Conservation (phyloP, 345 rosid species). For the Raphanus sativus region DNA sequence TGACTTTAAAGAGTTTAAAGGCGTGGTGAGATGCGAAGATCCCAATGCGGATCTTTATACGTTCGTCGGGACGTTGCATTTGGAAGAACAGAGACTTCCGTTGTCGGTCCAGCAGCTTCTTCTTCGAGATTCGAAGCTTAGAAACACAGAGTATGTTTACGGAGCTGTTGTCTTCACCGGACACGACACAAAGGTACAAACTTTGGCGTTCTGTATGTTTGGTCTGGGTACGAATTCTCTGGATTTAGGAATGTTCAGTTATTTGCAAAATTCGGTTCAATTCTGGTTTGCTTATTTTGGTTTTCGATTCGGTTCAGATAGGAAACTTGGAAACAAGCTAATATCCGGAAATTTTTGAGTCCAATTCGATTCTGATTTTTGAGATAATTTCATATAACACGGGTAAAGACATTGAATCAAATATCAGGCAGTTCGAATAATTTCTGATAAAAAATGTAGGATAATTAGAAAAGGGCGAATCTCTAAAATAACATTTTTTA, state of each 20-base stretch:
- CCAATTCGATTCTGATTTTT: not conserved
- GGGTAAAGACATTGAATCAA: not conserved
- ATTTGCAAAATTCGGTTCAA: too few species aligned
- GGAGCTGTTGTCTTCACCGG: slow-evolving; percentile 92
- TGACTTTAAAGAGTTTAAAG: slow-evolving; percentile 60
- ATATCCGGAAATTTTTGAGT: too few species aligned
- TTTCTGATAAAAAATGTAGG: not conserved
- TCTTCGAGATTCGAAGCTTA: slow-evolving; percentile 81
- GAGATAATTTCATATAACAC: not conserved
- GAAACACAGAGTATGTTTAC: slow-evolving; percentile 81
- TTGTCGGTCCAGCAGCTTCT: slow-evolving; percentile 89
- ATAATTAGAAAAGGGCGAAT: too few species aligned
- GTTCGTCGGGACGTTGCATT: slow-evolving; percentile 69
- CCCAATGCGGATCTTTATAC: slow-evolving; percentile 89
- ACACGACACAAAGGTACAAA: slow-evolving; percentile 59
- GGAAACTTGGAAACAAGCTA: too few species aligned
- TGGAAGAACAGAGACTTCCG: slow-evolving; percentile 63
- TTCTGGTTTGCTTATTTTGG: too few species aligned
- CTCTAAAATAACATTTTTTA: too few species aligned
- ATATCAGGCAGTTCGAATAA: not conserved
- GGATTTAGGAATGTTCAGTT: not conserved
- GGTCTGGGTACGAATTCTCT: not conserved
- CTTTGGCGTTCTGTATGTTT: too few species aligned
- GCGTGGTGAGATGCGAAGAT: slow-evolving; percentile 79
- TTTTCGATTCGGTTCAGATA: too few species aligned